These are phyloP conservation scores for Malus hybrid DNA, from an alignment of 331 rosid species.

Conservation along the genomic window DNA sequence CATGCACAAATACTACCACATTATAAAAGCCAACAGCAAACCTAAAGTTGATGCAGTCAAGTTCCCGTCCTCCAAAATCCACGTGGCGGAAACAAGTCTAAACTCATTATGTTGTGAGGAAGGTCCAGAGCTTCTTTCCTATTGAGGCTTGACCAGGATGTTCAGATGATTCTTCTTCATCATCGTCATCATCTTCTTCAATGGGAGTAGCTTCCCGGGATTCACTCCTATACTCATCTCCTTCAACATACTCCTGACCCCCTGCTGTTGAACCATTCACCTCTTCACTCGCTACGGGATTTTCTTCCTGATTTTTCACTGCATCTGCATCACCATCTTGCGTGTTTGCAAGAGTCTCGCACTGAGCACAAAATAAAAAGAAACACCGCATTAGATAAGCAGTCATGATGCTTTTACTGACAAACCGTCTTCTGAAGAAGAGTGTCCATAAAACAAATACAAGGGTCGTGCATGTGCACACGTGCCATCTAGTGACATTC, in stretches of 20 bases:
- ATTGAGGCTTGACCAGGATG: conserved; percentile 87
- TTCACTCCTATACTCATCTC: conserved; percentile 41
- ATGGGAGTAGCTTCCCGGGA: conserved; percentile 41
- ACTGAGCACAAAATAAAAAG: conserved; percentile 29
- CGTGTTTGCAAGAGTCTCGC: conserved; percentile 31
- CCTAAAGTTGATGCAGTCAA: conserved; percentile 47
- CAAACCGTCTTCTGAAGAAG: neutral
- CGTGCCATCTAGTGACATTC: neutral
- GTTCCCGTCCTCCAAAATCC: conserved; percentile 19
- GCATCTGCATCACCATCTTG: conserved; percentile 37
- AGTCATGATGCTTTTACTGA: neutral
- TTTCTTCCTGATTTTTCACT: conserved; percentile 15
- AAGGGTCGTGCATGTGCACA: neutral
- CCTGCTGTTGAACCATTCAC: conserved; percentile 65
- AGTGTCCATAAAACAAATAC: neutral
- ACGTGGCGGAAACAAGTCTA: conserved; percentile 2
- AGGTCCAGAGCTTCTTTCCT: conserved; percentile 83
- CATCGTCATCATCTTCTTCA: conserved; percentile 23
- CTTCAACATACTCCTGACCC: conserved; percentile 25
- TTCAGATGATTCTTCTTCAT: conserved; percentile 37
- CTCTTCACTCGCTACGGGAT: conserved; percentile 70
- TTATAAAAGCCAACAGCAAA: conserved; percentile 23
- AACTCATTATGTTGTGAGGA: conserved; percentile 54
- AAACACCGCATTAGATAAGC: neutral
- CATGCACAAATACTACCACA: conserved; percentile 46